Base-by-base conservation (phyloP, 371 early-diverging fungal genomes). In the Mortierella sp. region DNA sequence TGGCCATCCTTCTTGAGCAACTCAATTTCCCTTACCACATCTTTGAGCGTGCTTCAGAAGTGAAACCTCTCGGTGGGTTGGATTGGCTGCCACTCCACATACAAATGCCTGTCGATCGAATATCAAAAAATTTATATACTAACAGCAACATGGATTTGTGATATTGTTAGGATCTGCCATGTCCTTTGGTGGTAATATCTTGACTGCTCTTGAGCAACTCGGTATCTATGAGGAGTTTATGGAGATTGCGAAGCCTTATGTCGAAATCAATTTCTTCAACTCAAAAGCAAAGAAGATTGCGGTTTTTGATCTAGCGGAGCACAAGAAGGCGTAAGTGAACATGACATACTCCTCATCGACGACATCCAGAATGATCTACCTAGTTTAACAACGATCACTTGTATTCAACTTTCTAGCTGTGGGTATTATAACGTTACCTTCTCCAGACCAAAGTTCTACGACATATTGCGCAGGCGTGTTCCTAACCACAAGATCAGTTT, bases 31-130 rank as follows among this genome's bases (percentile, higher is more conserved):
- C 62, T 17, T 70, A 70, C 49, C 56, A 34, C 57, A 47, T 70
- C 43, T 61, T 61, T n/a, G 68, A 68, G 55, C 68, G 68, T 22
- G 61, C 68, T 4, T 13, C 55, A n/a, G 53, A 49, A 28, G 54
- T 68, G n/a, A 60, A 54, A 40, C 61, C 68, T 13, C 68, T 68
- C n/a, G 68, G 68, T 68, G 54, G 7, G 22, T 53, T 12, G n/a
- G n/a, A n/a, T n/a, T n/a, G n/a, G n/a, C n/a, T n/a, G n/a, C n/a
- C n/a, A 10, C 35, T 35, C 35, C 12, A 29, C 49, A 54, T 54
- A 29, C 54, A 54, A 10, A 4, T 54, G 54, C 26, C 4, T 26
- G 49, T 49, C 10, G 4, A 15, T 26, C 54, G 28, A 54, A 9
- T 10, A 26, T 26, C n/a, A n/a, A n/a, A n/a, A n/a, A n/a, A n/a